phyloP scores from a whole-genome alignment of 345 rosid species.

The Tarenaya hassleriana region DNA sequence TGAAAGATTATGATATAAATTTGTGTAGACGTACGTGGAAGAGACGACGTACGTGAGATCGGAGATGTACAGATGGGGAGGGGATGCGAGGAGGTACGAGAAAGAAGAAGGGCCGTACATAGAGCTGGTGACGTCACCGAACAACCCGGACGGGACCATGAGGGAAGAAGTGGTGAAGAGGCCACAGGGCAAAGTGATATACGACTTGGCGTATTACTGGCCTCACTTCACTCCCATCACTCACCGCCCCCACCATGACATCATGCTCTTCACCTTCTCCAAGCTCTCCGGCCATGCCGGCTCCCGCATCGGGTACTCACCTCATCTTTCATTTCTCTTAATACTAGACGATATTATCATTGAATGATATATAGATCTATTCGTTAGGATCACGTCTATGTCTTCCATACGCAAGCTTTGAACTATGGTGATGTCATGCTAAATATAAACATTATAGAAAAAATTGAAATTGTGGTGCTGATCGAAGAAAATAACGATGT shows the following conservation, averaged over 20 bases:
- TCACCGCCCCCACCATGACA: slow-evolving; percentile 49
- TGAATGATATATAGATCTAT: too few species aligned
- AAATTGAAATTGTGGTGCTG: too few species aligned
- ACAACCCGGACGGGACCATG: slow-evolving; percentile 77
- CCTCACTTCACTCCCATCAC: slow-evolving; percentile 80
- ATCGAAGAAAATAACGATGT: too few species aligned
- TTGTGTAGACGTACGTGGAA: slow-evolving; percentile 59
- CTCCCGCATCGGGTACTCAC: slow-evolving; percentile 94
- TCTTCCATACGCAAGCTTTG: too few species aligned
- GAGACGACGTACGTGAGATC: slow-evolving; percentile 44
- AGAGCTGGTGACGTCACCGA: slow-evolving; percentile 68
- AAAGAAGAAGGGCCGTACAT: slow-evolving; percentile 52
- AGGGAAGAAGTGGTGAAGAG: slow-evolving; percentile 61
- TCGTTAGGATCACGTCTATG: too few species aligned
- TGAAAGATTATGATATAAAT: too few species aligned
- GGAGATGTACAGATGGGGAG: slow-evolving; percentile 67
- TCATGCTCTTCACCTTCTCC: slow-evolving; percentile 88
- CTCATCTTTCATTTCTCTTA: too few species aligned
- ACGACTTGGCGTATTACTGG: slow-evolving; percentile 93
- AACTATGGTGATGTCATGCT: too few species aligned
- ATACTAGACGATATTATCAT: too few species aligned
- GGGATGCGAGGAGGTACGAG: slow-evolving; percentile 52
- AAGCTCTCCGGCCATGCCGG: slow-evolving; percentile 94
- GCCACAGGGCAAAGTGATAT: slow-evolving; percentile 39
- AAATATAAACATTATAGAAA: too few species aligned